Conservation (phyloP, 805 yeast species). For the Middelhovenomyces tepae region DNA sequence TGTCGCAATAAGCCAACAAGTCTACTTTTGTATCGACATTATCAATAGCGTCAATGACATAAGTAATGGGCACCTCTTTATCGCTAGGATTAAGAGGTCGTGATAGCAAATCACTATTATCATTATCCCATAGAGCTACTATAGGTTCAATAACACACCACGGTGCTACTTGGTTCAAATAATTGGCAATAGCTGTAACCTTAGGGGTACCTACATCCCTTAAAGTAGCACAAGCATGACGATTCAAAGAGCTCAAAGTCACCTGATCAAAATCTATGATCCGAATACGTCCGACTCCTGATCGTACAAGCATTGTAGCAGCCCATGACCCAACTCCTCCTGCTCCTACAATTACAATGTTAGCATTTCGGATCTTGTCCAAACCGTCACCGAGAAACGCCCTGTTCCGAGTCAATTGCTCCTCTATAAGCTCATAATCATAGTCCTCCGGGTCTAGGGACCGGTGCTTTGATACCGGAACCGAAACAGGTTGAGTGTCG, state of each 20-base stretch:
- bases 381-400: conserved; percentile 88
- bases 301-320: conserved; percentile 79
- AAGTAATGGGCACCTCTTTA: conserved; percentile 33
- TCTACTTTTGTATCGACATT: conserved; percentile 97
- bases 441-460: conserved; percentile 22
- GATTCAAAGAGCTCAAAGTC: conserved; percentile 77
- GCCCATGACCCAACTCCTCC: conserved; percentile 99
- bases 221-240: conserved; percentile 91
- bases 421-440: conserved; percentile 69
- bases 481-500: no score
- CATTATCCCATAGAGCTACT: conserved; percentile 68
- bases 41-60: conserved; percentile 91
- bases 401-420: conserved; percentile 88
- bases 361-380: conserved; percentile 57
- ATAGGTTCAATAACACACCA: conserved; percentile 79
- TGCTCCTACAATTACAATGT: conserved; percentile 62
- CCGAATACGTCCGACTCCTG: conserved; percentile 74
- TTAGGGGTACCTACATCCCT: conserved; percentile 89
- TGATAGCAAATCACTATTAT: conserved; percentile 40
- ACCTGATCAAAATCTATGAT: conserved; percentile 96
- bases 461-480: no score
- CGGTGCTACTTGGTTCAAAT: conserved; percentile 73
- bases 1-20: conserved; percentile 62
- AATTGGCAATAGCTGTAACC: conserved; percentile 69
- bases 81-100: no score